Evolutionary conservation across 768 basidiomycete genomes (phyloP).

Genomic region (Mycena venus): DNA sequence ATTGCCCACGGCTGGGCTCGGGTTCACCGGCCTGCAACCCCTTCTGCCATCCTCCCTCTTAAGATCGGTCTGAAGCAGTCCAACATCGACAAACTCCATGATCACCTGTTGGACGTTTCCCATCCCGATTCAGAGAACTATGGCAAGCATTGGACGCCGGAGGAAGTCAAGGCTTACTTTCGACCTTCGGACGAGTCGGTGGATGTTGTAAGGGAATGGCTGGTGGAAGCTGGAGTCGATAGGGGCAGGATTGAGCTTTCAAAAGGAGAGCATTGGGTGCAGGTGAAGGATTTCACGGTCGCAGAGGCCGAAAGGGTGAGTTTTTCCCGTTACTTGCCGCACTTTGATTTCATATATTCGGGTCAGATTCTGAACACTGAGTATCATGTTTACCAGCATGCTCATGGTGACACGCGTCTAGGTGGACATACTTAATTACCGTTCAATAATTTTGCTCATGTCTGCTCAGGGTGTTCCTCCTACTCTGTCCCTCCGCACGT

Average conservation of each 20-base stretch:
- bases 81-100: background rate
- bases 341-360: background rate
- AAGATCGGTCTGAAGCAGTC: slow-evolving; percentile 7
- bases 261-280: background rate
- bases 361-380: background rate
- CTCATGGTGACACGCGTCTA: background rate
- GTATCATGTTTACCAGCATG: slow-evolving; percentile 1
- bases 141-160: slow-evolving; percentile 8
- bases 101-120: background rate
- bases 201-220: background rate
- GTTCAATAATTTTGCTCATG: too few species aligned
- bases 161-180: background rate
- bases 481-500: background rate
- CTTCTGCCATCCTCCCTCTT: background rate
- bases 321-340: background rate
- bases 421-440: background rate
- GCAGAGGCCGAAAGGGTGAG: background rate
- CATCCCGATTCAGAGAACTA: background rate
- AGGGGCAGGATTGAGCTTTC: background rate
- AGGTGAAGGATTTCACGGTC: background rate
- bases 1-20: background rate
- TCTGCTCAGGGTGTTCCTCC: background rate
- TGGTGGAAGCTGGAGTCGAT: background rate
- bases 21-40: background rate
- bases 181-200: background rate